Conservation (phyloP, 2,329 filamentous ascomycete species). For the Xylaria sp. region DNA sequence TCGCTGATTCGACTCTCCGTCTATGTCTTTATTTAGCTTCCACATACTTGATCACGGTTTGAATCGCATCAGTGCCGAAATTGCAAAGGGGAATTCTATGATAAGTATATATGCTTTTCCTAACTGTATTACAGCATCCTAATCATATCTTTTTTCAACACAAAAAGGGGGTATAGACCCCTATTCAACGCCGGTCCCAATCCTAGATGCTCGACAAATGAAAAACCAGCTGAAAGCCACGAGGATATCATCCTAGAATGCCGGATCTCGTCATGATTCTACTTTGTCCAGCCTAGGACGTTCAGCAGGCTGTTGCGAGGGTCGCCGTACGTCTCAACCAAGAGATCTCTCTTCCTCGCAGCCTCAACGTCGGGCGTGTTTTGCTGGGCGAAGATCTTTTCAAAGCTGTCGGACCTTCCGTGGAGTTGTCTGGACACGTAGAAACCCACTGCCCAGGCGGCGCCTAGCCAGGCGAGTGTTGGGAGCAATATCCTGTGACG, state of each 20-base stretch:
- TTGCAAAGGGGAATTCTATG: background rate
- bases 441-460: conserved; percentile 39
- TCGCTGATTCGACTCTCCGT: too few species aligned
- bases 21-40: background rate
- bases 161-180: background rate
- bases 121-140: background rate
- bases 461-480: conserved; percentile 32
- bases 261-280: background rate
- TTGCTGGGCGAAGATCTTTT: conserved; percentile 47
- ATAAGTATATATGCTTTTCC: conserved; percentile 17
- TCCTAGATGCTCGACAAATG: conserved; percentile 22
- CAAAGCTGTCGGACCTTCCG: conserved; percentile 38
- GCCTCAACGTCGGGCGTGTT: conserved; percentile 48
- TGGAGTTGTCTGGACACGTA: conserved; percentile 43
- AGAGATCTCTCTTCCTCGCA: conserved; percentile 39
- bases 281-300: conserved; percentile 46
- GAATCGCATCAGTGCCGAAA: background rate
- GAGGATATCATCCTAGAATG: background rate
- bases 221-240: conserved; percentile 6
- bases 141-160: background rate
- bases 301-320: conserved; percentile 48
- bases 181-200: conserved; percentile 23
- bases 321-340: conserved; percentile 45
- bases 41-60: too few species aligned
- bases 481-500: conserved; percentile 21